Conservation (phyloP, 371 early-diverging fungal genomes). For the Saksenaea oblongispora region DNA sequence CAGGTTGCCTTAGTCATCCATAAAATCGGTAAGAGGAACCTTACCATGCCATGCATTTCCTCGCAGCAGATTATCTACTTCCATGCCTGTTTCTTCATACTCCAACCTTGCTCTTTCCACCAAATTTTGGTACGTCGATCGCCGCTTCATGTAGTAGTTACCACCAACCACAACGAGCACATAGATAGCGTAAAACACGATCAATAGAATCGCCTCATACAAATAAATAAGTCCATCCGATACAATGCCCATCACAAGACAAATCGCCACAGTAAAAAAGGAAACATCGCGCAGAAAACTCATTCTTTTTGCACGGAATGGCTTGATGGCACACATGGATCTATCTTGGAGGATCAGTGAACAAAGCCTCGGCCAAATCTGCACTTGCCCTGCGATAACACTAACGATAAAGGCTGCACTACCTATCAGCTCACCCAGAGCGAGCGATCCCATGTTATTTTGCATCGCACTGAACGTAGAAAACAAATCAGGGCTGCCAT, state of each 20-base stretch:
- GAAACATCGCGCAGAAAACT: conserved; percentile 73
- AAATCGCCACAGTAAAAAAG: conserved; percentile 70
- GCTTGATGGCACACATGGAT: conserved; percentile 70
- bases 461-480: conserved; percentile 79
- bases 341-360: conserved; percentile 26
- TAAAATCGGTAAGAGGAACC: background rate
- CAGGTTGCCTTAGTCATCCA: background rate
- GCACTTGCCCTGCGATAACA: conserved; percentile 63
- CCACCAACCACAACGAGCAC: conserved; percentile 62
- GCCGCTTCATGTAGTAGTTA: conserved; percentile 47
- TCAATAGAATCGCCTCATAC: conserved; percentile 57
- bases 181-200: conserved; percentile 57
- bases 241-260: conserved; percentile 58
- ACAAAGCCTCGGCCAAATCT: background rate
- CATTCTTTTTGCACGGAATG: conserved; percentile 62
- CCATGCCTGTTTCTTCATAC: conserved; percentile 46
- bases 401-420: conserved; percentile 77
- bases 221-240: conserved; percentile 62
- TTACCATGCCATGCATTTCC: conserved; percentile 36
- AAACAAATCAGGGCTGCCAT: conserved; percentile 86
- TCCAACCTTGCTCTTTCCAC: conserved; percentile 47
- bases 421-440: conserved; percentile 82
- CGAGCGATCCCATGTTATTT: conserved; percentile 72
- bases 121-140: conserved; percentile 37
- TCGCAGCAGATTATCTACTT: conserved; percentile 41